Evolutionary conservation across 768 basidiomycete species (phyloP), one percentile per base, ranked within the genome.

Genomic region (Trametes sanguinea): DNA sequence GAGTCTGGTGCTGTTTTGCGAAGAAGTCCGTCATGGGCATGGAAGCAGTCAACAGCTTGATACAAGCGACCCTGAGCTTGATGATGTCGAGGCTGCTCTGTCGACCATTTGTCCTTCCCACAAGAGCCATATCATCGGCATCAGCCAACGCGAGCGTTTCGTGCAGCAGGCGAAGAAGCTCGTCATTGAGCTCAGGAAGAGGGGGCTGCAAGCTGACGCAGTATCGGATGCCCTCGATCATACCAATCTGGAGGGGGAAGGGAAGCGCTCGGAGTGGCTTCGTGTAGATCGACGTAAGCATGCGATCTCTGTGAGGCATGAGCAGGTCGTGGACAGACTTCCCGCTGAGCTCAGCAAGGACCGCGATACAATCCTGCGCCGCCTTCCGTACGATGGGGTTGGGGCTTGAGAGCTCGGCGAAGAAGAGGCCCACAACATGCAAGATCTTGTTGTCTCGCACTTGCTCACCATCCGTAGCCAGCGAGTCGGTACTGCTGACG

Each of bases 21-120:
- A 95, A 94, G 78, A 96, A 96, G 70, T 98, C 95, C 1, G 95
- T 92, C 66, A 94, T 82, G 1, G 91, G 90, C 91, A 98, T 94
- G 11, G 96, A 92, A 2, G 97, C 93, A 8, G 94, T 95, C 57
- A 99, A 75, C 33, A 99, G 77, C 72, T 90, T 90, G 74, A 99
- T 93, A 72, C 95, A 97, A 42, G 94, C 91, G 8, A 98, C 93
- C 14, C 97, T 86, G 51, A 98, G 85, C 70, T 93, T 93, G 64
- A 88, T 88, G 42, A 98, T 84, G 69, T 95, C 94, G 39, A 91
- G 74, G 22, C 81, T 82, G 30, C 87, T 85, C 75, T 95, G 94
- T 9, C 94, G 86, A 57, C 85, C 82, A 67, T 82, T 85, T n/a
- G 80, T 81, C 50, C 93, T 87, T 50, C 86, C 87, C 46, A 93